These are phyloP conservation scores for Alternaria consortialis DNA, from an alignment of 2,329 filamentous ascomycete species.

Conservation along the genomic window DNA sequence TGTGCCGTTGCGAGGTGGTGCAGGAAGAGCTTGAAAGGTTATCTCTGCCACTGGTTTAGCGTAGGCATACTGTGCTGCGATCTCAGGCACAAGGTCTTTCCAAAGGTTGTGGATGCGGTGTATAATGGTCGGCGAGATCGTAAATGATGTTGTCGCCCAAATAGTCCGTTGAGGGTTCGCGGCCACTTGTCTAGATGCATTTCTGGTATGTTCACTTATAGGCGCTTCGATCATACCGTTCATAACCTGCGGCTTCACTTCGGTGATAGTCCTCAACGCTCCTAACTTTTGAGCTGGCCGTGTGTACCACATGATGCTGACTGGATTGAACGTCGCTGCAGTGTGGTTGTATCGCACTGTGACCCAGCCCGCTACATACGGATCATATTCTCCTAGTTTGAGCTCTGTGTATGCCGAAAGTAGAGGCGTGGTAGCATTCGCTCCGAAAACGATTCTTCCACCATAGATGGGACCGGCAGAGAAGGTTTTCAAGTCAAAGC, in stretches of 20 bases:
- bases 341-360: conserved; percentile 35
- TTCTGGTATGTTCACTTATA: conserved; percentile 30
- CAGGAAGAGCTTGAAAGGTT: conserved; percentile 35
- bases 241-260: conserved; percentile 25
- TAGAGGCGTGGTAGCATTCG: conserved; percentile 22
- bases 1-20: conserved; percentile 20
- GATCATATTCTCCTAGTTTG: conserved; percentile 30
- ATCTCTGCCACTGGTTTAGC: conserved; percentile 26
- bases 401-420: conserved; percentile 32
- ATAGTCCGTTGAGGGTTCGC: conserved; percentile 28
- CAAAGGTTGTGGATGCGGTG: conserved; percentile 30
- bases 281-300: conserved; percentile 30
- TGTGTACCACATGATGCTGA: conserved; percentile 36
- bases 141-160: conserved; percentile 38
- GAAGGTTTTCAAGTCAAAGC: conserved; percentile 50
- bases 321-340: conserved; percentile 22
- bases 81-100: conserved; percentile 23
- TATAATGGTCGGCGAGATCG: conserved; percentile 27
- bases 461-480: conserved; percentile 27
- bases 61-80: conserved; percentile 25
- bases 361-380: conserved; percentile 37
- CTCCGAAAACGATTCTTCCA: conserved; percentile 26
- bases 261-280: conserved; percentile 21
- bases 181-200: conserved; percentile 26
- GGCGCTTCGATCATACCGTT: conserved; percentile 29